Conservation (phyloP, 2,329 filamentous ascomycete genomes). For the Diaporthe longicolla region DNA sequence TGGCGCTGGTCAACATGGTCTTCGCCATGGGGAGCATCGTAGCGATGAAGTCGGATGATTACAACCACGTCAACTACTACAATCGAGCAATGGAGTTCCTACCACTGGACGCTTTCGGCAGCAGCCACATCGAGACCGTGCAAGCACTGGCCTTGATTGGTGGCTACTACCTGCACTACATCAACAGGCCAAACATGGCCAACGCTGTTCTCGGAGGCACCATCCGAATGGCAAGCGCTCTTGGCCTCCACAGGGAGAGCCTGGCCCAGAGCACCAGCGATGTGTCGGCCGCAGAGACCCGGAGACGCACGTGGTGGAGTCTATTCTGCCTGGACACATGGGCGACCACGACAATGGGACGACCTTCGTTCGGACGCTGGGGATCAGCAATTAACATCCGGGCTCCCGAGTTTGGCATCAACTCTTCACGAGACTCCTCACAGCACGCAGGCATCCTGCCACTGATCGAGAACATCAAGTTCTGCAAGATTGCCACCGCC, state of each 20-base stretch:
- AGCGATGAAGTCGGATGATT: slow-evolving; percentile 74
- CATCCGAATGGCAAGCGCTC: slow-evolving; percentile 80
- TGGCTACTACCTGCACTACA: slow-evolving; percentile 84
- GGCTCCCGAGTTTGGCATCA: slow-evolving; percentile 68
- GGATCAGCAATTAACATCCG: slow-evolving; percentile 77
- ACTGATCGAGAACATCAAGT: slow-evolving; percentile 81
- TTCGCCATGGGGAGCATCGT: slow-evolving; percentile 82
- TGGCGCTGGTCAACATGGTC: slow-evolving; percentile 81
- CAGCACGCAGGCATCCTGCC: slow-evolving; percentile 78
- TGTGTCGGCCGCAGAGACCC: slow-evolving; percentile 70
- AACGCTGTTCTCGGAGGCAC: slow-evolving; percentile 80
- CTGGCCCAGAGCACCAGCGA: slow-evolving; percentile 59
- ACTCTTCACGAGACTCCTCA: slow-evolving; percentile 62
- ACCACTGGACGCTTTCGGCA: slow-evolving; percentile 76
- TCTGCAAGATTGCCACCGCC: slow-evolving; percentile 83
- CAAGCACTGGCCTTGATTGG: slow-evolving; percentile 80
- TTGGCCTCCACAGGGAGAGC: slow-evolving; percentile 79
- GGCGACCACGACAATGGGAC: slow-evolving; percentile 78
- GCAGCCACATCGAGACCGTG: slow-evolving; percentile 79
- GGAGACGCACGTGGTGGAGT: slow-evolving; percentile 81
- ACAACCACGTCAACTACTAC: slow-evolving; percentile 79
- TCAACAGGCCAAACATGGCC: slow-evolving; percentile 83
- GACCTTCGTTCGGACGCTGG: slow-evolving; percentile 78
- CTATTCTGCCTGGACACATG: slow-evolving; percentile 82
- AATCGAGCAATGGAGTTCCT: slow-evolving; percentile 76